These are phyloP conservation scores for Venturia nashicola DNA, from an alignment of 2,329 filamentous ascomycete genomes.

Conservation along the genomic window DNA sequence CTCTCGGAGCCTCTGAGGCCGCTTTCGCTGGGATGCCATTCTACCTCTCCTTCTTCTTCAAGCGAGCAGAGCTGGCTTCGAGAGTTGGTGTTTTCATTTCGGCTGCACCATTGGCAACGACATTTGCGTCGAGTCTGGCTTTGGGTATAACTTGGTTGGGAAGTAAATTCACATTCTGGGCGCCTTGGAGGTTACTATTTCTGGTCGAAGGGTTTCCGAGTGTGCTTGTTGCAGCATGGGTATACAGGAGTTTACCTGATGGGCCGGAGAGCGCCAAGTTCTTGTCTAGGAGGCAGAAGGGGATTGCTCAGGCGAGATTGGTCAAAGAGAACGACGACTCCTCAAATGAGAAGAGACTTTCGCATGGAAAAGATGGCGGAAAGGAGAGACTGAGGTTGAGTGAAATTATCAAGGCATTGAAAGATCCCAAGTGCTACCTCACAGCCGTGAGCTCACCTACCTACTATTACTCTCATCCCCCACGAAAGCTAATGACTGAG, in stretches of 20 bases:
- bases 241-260: conserved; percentile 68
- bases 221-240: conserved; percentile 58
- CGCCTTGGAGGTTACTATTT: conserved; percentile 77
- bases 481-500: background rate
- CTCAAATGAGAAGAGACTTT: conserved; percentile 12
- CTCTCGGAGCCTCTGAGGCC: conserved; percentile 46
- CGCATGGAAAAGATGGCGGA: background rate
- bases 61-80: conserved; percentile 63
- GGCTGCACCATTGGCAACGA: conserved; percentile 49
- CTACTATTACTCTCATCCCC: background rate
- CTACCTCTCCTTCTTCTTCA: conserved; percentile 52
- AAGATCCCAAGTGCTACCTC: conserved; percentile 60
- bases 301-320: conserved; percentile 49
- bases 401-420: conserved; percentile 47
- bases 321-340: conserved; percentile 18
- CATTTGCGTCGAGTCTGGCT: conserved; percentile 66
- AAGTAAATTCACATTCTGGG: conserved; percentile 48
- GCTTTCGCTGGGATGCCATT: conserved; percentile 53
- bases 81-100: conserved; percentile 80
- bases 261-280: conserved; percentile 41
- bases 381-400: conserved; percentile 35
- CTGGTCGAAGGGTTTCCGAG: conserved; percentile 77
- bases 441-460: conserved; percentile 41
- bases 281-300: conserved; percentile 34
- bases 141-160: conserved; percentile 65